Evolutionary conservation across 306 rosid species (phyloP).

Genomic region (Inga laurina): DNA sequence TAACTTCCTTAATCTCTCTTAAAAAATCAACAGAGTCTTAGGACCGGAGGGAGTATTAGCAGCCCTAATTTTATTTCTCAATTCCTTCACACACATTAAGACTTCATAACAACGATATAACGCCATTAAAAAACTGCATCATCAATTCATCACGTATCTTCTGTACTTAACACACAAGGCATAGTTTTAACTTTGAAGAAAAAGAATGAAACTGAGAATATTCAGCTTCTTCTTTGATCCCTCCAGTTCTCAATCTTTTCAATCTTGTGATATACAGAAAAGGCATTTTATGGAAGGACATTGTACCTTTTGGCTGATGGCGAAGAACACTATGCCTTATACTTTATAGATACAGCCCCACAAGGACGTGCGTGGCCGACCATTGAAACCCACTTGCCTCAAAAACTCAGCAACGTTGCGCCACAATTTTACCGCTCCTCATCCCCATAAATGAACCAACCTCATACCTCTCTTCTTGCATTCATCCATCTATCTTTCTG

Average conservation of each 20-base stretch:
- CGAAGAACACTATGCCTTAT: neutral
- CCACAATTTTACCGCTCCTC: conserved; percentile 10
- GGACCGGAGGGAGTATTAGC: too few species aligned
- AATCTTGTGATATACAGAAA: neutral
- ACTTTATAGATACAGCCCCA: neutral
- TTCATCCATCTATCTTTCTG: neutral
- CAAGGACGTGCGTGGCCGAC: neutral
- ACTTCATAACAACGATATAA: too few species aligned
- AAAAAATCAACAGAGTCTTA: too few species aligned
- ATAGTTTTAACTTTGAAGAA: neutral
- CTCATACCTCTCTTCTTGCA: neutral
- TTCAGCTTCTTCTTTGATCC: neutral
- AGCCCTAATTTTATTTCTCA: neutral
- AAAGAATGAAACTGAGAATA: neutral
- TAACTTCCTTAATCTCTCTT: too few species aligned
- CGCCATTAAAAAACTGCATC: too few species aligned
- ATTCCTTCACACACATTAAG: neutral
- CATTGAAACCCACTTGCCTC: neutral
- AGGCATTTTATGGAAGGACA: neutral
- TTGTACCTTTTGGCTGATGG: neutral
- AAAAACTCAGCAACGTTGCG: neutral
- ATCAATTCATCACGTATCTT: neutral
- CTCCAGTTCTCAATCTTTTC: neutral
- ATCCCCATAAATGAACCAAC: conserved; percentile 4
- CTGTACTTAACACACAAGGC: neutral